Base-by-base conservation (phyloP, 2,329 filamentous ascomycete species). In the Lasiodiplodia sp. region DNA sequence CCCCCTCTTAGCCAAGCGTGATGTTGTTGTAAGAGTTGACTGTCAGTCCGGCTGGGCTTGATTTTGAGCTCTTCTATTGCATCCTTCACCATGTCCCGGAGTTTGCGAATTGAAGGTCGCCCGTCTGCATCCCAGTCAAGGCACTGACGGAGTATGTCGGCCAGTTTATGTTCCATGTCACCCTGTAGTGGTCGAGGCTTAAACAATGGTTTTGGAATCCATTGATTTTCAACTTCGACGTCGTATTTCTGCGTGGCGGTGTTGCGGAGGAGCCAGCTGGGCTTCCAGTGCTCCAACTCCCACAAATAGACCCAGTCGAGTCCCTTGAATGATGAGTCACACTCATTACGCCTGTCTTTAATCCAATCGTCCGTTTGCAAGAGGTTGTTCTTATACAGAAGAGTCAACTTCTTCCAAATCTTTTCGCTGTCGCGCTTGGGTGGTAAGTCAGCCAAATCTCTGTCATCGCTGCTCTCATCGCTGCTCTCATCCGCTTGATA, bases 241-340 rank as follows among this genome's bases (percentile, higher is more conserved):
- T 23, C 23, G 23, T 23, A 2, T 23, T 23, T 23, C 23, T 23
- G 23, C 23, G 23, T 23, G 25, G 5, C 16, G 6, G 7, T 40
- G 18, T 47, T 31, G 18, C 40, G 58, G 40, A 64, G 28, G 28
- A 64, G 60, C 60, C 60, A 64, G 28, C 52, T 5, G 11, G 44
- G 3, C 25, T 64, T 25, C 60, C 60, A 64, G 2, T n/a, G 14
- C 14, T 64, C 28, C 4, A 64, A 31, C 23, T 64, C 60, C 40
- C 25, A 64, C 47, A 64, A 31, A n/a, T 52, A 10, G n/a, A 58
- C 34, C 38, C 57, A 60, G 8, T 40, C 4, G 5, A 23, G 18
- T 21, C 51, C 23, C 51, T 47, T 7, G 44, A 47, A 11, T 34
- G 31, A 10, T 8, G 31, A 34, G 31, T 34, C 31, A 10, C 1